Evolutionary conservation across 2,329 filamentous ascomycete species (phyloP).

Genomic region (Teratosphaeriaceae sp.): DNA sequence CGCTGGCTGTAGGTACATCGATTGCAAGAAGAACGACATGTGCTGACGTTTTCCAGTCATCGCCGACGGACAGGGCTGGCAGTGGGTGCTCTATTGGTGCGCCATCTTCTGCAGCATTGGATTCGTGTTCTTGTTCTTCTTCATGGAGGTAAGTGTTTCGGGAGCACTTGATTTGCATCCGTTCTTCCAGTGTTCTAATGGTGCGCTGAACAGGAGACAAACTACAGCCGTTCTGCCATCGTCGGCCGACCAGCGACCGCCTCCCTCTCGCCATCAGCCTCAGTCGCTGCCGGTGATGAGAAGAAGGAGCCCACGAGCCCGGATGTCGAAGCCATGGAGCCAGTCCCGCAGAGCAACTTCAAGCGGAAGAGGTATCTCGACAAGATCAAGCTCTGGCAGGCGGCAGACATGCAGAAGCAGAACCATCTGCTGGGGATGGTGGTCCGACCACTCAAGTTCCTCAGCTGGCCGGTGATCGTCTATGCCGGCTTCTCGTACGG

Average conservation of each 20-base stretch:
- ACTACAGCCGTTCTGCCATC: slow-evolving; percentile 32
- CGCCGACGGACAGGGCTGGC: slow-evolving; percentile 41
- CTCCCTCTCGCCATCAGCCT: background rate
- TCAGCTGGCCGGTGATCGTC: slow-evolving; percentile 29
- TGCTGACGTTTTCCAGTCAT: no score
- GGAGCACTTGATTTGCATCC: background rate
- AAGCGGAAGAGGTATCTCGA: slow-evolving; percentile 26
- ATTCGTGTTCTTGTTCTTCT: slow-evolving; percentile 50
- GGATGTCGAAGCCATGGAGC: slow-evolving; percentile 6
- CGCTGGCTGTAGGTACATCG: no score
- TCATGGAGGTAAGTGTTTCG: slow-evolving; percentile 42
- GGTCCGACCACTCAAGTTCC: slow-evolving; percentile 24
- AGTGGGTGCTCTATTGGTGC: slow-evolving; percentile 46
- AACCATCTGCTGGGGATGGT: slow-evolving; percentile 25
- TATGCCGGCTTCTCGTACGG: slow-evolving; percentile 37
- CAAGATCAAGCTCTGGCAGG: slow-evolving; percentile 28
- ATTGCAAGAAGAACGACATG: no score
- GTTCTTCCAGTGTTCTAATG: background rate
- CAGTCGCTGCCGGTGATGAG: background rate
- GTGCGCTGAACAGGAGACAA: slow-evolving; percentile 47
- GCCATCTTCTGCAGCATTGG: slow-evolving; percentile 47
- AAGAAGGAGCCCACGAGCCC: slow-evolving; percentile 1
- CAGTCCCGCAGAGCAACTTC: background rate
- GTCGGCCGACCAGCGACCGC: slow-evolving; percentile 8
- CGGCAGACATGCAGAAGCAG: slow-evolving; percentile 24